Base-by-base conservation (phyloP, 768 basidiomycete genomes). In the Mycena galopus region DNA sequence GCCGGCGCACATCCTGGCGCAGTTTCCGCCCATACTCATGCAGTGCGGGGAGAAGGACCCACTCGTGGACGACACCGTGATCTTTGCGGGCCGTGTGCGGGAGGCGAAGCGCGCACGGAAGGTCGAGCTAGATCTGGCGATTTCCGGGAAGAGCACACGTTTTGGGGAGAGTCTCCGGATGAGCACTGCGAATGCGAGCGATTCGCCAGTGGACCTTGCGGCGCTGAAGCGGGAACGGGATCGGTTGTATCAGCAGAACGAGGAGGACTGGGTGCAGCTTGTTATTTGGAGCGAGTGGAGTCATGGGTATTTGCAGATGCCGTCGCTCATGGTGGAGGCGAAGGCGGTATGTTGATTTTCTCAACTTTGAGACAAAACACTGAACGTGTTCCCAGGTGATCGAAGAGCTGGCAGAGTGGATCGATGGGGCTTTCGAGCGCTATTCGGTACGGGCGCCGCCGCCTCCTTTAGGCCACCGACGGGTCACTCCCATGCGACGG, bases 281-380 rank as follows among this genome's bases (percentile, higher is more conserved):
- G 91, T 94, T 74, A 88, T 98, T 67, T 95, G 97, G 81, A 94
- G 94, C 33, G 97, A 97, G 58, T 98, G 97, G 98, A 96, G 95
- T 77, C 96, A 98, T 81, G 97, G 96, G 42, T 98, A 96, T 84
- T 87, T 97, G 77, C 97, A 98, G 85, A 99, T 99, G 97, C 88
- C 93, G 44, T 84, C 89, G 27, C 81, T 98, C 76, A 94, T 99
- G 90, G 84, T 82, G 50, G 96, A 97, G 77, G 95, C 94, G 19
- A 89, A 87, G 78, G 89, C 88, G 67, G 88, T 87, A 77, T 76
- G 87, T 23, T 47, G 44, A 11, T 16, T 77, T 59, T 55, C n/a
- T 17, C 53, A 25, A 61, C 44, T n/a, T 23, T 23, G 29, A n/a
- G 21, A n/a, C 25, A 17, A 12, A 27, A 19, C 14, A 66, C 10